Evolutionary conservation across 2,329 filamentous ascomycete species (phyloP).

Genomic region (Stagonosporopsis cucurbitacearum): DNA sequence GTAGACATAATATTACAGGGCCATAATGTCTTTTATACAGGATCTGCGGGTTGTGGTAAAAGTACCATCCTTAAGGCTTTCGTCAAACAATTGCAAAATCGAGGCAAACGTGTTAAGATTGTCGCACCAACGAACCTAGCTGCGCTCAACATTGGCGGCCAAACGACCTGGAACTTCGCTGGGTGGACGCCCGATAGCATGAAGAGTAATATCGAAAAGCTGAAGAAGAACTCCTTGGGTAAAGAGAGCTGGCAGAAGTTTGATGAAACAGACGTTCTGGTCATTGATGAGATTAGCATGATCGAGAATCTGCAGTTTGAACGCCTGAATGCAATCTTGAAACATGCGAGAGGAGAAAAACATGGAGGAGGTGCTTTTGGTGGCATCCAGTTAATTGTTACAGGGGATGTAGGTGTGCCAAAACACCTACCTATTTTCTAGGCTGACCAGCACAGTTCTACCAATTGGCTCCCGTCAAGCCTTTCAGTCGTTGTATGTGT

Average conservation of each 20-base stretch:
- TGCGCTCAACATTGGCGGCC: conserved; percentile 63
- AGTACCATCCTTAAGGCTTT: conserved; percentile 62
- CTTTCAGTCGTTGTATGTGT: conserved; percentile 62
- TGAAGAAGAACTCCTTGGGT: conserved; percentile 44
- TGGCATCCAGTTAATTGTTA: conserved; percentile 63
- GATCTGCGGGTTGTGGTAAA: conserved; percentile 67
- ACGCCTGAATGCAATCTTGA: conserved; percentile 57
- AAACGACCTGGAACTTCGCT: conserved; percentile 63
- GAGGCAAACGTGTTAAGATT: conserved; percentile 55
- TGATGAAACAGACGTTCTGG: conserved; percentile 58
- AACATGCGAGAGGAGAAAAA: conserved; percentile 39
- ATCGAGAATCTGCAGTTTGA: conserved; percentile 63
- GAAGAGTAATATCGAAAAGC: conserved; percentile 49
- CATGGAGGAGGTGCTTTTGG: conserved; percentile 45
- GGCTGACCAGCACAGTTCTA: conserved; percentile 29
- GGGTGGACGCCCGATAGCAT: conserved; percentile 61
- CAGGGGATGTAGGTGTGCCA: conserved; percentile 55
- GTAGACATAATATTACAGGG: conserved; percentile 60
- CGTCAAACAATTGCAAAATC: conserved; percentile 47
- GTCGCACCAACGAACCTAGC: conserved; percentile 67
- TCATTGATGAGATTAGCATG: conserved; percentile 73
- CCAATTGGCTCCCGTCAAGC: conserved; percentile 63
- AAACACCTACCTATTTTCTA: too few species aligned
- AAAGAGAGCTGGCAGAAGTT: conserved; percentile 44
- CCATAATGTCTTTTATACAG: conserved; percentile 68